These are phyloP conservation scores for Cyberlindnera mississippiensis DNA, from an alignment of 805 yeast species.

Conservation along the genomic window DNA sequence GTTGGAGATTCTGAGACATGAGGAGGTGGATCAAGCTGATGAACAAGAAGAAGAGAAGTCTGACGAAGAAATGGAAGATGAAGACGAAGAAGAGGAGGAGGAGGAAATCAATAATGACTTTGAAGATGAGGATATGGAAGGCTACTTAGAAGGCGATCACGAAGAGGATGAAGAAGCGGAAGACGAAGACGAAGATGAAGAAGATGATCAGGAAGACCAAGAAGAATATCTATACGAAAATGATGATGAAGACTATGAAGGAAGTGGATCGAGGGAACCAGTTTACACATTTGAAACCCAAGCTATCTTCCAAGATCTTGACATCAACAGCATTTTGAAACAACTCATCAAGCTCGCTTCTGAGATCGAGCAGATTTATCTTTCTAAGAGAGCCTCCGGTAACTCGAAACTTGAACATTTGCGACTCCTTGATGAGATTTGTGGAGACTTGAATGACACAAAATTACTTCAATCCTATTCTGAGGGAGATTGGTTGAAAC, in stretches of 20 bases:
- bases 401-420: conserved; percentile 27
- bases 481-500: conserved; percentile 28
- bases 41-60: conserved; percentile 10
- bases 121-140: conserved; percentile 1
- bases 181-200: conserved; percentile 9
- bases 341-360: conserved; percentile 17
- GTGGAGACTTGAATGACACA: conserved; percentile 16
- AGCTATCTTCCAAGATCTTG: conserved; percentile 9
- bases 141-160: conserved; percentile 18
- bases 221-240: conserved; percentile 14
- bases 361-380: conserved; percentile 30
- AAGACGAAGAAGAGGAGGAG: conserved; percentile 1
- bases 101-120: conserved; percentile 15
- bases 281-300: not conserved
- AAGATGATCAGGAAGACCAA: conserved; percentile 2
- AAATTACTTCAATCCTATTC: conserved; percentile 11
- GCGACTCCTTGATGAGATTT: conserved; percentile 27
- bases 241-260: conserved; percentile 25
- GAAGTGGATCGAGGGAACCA: conserved; percentile 9
- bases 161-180: conserved; percentile 20
- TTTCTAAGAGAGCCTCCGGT: conserved; percentile 23
- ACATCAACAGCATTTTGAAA: conserved; percentile 6
- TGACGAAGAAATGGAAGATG: not conserved
- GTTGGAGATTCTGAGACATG: conserved; percentile 25
- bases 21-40: conserved; percentile 16